A percentile compares a stretch with the other conserved stretches of the same genome.
These are phyloP conservation scores for Gnomoniopsis sp. DNA, from an alignment of 2,329 filamentous ascomycete species.

Conservation along the genomic window DNA sequence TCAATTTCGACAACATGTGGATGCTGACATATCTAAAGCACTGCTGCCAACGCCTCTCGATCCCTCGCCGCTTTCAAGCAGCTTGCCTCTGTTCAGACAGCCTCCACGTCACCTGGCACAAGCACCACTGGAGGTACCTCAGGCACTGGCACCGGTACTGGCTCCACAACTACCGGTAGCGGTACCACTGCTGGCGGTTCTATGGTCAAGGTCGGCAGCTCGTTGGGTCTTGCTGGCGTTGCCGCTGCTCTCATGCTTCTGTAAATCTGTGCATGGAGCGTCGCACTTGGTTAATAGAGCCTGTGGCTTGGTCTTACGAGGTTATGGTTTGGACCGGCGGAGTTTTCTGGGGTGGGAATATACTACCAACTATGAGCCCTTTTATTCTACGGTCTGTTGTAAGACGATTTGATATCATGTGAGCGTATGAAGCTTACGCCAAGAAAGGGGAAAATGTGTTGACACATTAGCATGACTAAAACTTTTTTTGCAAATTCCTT, in stretches of 20 bases:
- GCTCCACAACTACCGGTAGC: conserved; percentile 15
- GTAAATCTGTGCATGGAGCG: conserved; percentile 19
- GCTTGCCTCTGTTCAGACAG: conserved; percentile 30
- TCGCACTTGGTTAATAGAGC: neutral
- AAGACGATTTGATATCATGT: neutral
- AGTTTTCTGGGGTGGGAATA: neutral
- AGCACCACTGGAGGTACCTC: conserved; percentile 21
- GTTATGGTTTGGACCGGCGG: neutral
- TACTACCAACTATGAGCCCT: neutral
- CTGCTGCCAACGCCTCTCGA: conserved; percentile 47
- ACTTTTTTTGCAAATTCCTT: too few species aligned
- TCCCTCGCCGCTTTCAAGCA: conserved; percentile 48
- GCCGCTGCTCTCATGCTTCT: conserved; percentile 41
- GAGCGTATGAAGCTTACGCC: neutral
- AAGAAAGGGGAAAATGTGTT: neutral
- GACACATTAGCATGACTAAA: neutral
- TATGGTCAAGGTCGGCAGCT: conserved; percentile 36
- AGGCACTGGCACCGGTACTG: conserved; percentile 21
- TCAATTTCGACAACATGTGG: too few species aligned
- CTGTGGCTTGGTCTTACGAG: neutral
- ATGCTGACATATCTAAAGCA: conserved; percentile 28
- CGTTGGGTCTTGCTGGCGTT: conserved; percentile 39
- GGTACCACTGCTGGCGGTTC: conserved; percentile 25
- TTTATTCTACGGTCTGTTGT: neutral
- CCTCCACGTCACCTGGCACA: conserved; percentile 9